A percentile compares a stretch with the other conserved stretches of the same genome.
Evolutionary conservation across 768 basidiomycete genomes (phyloP).

Genomic region (Astraeus odoratus): DNA sequence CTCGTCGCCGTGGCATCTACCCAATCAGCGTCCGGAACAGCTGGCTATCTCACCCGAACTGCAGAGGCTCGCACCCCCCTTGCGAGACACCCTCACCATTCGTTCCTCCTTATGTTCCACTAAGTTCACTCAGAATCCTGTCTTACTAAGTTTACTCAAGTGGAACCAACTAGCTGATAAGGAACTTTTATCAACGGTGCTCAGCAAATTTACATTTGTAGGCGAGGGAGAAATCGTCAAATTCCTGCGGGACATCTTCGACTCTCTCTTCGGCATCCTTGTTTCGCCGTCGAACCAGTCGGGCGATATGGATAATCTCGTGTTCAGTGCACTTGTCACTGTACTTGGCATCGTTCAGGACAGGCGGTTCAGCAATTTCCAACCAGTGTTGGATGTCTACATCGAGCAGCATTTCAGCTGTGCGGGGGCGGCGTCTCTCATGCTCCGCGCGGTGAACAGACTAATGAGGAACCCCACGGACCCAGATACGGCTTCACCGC

Average conservation of each 20-base stretch:
- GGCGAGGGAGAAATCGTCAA: constrained; percentile 94
- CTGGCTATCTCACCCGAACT: constrained; percentile 52
- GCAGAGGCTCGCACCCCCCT: constrained; percentile 55
- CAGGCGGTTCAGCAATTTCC: constrained; percentile 91
- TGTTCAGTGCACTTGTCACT: constrained; percentile 87
- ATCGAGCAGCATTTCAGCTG: constrained; percentile 85
- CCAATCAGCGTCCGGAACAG: constrained; percentile 56
- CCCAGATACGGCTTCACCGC: constrained; percentile 63
- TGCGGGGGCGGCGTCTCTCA: constrained; percentile 72
- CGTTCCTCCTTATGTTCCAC: constrained; percentile 92
- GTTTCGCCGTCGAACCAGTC: constrained; percentile 65
- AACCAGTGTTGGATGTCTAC: constrained; percentile 88
- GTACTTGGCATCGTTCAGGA: constrained; percentile 92
- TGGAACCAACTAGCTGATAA: constrained; percentile 71
- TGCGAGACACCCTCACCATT: constrained; percentile 73
- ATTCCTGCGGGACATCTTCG: constrained; percentile 85
- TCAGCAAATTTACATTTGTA: constrained; percentile 85
- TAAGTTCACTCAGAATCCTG: constrained; percentile 83
- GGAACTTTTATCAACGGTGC: constrained; percentile 59
- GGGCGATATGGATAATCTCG: constrained; percentile 76
- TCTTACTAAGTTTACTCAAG: constrained; percentile 69
- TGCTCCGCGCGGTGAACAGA: constrained; percentile 83
- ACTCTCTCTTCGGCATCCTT: constrained; percentile 87
- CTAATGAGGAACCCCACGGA: constrained; percentile 69
- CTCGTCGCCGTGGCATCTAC: constrained; percentile 52